Evolutionary conservation across 768 basidiomycete genomes (phyloP), one percentile per base, ranked within the genome.

Genomic region (Xerocomellus intermedius): DNA sequence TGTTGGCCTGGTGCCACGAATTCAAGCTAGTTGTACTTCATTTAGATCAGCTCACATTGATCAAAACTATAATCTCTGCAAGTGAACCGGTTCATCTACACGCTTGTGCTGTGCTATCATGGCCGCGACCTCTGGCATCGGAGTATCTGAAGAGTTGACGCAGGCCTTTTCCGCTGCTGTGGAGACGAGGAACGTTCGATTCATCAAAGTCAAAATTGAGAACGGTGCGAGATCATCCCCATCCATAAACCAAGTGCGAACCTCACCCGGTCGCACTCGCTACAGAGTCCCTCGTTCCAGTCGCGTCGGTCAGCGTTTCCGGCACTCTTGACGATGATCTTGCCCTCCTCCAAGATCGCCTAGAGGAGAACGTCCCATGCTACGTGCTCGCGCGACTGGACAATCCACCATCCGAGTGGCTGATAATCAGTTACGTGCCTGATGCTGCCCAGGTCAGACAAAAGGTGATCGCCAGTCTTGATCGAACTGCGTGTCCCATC

Each of bases 401-500:
- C 59, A 72, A 77, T 19, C 77, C 85, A 2, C 75, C 77, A 0
- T 63, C 80, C 1, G 81, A 86, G 58, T 94, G 91, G 91, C 74
- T 90, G 35, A 77, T 80, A 8, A 79, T 93, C 55, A 85, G 76
- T 64, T 95, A 91, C 66, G 89, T 94, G 7, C 93, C 93, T 1
- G 93, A 95, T 57, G 67, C 78, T 19, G 89, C 93, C 26, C 85
- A 80, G 72, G 81, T 94, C 56, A 80, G 90, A 65, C 83, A 89
- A 71, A 95, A 94, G 84, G 91, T 86, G 50, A 46, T 35, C 26
- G 1, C 35, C 28, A 2, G 12, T 60, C 57, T 69, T 55, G 44
- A 48, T 42, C 33, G 37, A 9, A 39, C 38, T 4, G 32, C n/a
- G 16, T 24, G 35, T 1, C 17, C 12, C 8, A n/a, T 37, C 39